Evolutionary conservation across 2,329 filamentous ascomycete genomes (phyloP), one percentile per base, ranked within the genome.

Genomic region (Colletotrichum chlorophyti): DNA sequence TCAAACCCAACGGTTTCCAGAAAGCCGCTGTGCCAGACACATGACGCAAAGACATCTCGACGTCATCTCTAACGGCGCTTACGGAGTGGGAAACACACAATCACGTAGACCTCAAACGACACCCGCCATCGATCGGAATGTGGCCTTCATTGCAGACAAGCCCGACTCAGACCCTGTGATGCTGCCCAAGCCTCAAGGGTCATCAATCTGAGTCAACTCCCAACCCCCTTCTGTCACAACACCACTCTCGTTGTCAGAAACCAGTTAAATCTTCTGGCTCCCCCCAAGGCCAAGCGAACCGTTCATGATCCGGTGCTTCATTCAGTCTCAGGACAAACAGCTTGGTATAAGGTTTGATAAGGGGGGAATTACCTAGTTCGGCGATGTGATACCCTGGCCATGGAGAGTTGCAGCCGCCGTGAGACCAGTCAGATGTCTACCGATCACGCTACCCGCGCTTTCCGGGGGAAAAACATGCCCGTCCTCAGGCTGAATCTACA

Each of bases 81-180:
- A 40, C n/a, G n/a, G 40, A 11, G 11, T 32, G 24, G 38, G 23
- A n/a, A n/a, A n/a, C n/a, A n/a, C 10, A 45, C 26, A 29, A 37
- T 40, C 51, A 40, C 45, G 29, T 38, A 42, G 19, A 27, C 38
- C 14, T 60, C 43, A 49, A 50, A 40, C 32, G 38, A 50, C 15
- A 48, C 45, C 51, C n/a, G 57, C 57, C 57, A 19, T 35, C 52
- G n/a, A 27, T 12, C 23, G 57, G 57, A 60, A 60, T 60, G 57
- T 17, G 19, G 50, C 17, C 37, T 17, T 35, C 21, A 10, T 23
- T 15, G 19, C 26, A 42, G 31, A 43, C 29, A 29, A 40, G 31
- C 31, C 27, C 37, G 57, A 37, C 29, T 46, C 38, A 46, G 57
- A 60, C 57, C 57, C 51, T 60, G 43, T 32, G 45, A 48, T 41